phyloP scores from a whole-genome alignment of 345 rosid genomes.

The Nephelium lappaceum region DNA sequence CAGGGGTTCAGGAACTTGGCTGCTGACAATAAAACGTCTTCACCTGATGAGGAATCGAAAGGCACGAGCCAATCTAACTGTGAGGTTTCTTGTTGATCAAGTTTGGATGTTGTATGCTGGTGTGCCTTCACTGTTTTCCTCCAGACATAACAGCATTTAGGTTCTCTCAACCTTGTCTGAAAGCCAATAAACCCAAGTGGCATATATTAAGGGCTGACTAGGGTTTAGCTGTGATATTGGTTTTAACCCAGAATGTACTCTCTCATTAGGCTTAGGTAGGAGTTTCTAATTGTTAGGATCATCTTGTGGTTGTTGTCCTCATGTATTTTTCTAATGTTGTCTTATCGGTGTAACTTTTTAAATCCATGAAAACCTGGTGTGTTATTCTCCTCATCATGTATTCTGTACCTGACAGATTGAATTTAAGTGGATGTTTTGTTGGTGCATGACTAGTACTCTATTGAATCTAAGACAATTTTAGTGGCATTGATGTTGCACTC shows the following conservation, averaged over 20 bases:
- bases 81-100: constrained; percentile 50
- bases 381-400: constrained; percentile 29
- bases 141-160: constrained; percentile 19
- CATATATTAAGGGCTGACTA: constrained; percentile 23
- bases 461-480: background rate
- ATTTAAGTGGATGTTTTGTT: constrained; percentile 23
- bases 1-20: constrained; percentile 43
- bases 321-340: constrained; percentile 28
- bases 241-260: constrained; percentile 28
- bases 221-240: constrained; percentile 26
- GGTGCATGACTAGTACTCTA: background rate
- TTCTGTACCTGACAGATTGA: constrained; percentile 20
- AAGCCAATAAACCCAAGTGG: constrained; percentile 19
- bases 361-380: constrained; percentile 28
- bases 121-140: constrained; percentile 24
- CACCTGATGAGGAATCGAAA: constrained; percentile 50
- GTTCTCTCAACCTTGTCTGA: constrained; percentile 20
- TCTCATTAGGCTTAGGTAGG: constrained; percentile 35
- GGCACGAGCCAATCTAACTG: constrained; percentile 57
- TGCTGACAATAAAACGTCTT: constrained; percentile 42
- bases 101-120: constrained; percentile 10
- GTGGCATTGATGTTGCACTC: background rate
- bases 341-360: constrained; percentile 24
- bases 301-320: constrained; percentile 18
- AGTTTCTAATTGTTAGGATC: constrained; percentile 28